Conservation (phyloP, 2,329 filamentous ascomycete genomes). For the Aspergillus floridensis region DNA sequence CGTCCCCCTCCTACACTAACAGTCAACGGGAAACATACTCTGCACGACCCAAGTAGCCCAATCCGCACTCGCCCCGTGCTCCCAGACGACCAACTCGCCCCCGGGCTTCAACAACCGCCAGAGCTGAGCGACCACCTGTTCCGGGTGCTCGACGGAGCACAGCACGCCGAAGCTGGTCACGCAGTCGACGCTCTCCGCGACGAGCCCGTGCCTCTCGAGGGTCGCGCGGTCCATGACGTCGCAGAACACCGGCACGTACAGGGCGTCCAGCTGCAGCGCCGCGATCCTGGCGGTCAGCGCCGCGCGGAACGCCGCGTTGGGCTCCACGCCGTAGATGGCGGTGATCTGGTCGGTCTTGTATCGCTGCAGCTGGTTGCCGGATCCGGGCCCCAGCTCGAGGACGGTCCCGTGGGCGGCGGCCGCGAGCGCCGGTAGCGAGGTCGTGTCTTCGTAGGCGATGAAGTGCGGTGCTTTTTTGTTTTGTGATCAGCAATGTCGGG, state of each 20-base stretch:
- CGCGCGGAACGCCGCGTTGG: slow-evolving; percentile 36
- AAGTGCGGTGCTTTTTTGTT: slow-evolving; percentile 15
- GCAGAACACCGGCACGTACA: slow-evolving; percentile 39
- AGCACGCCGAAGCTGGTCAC: slow-evolving; percentile 47
- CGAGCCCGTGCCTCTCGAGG: slow-evolving; percentile 38
- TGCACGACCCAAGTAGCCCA: slow-evolving; percentile 27
- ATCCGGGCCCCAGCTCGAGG: slow-evolving; percentile 47
- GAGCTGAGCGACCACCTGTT: slow-evolving; percentile 26
- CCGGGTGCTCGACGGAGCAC: slow-evolving; percentile 38
- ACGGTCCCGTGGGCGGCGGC: slow-evolving; percentile 35
- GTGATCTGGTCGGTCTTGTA: slow-evolving; percentile 35
- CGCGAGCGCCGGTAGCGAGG: slow-evolving; percentile 31
- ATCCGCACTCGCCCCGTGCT: slow-evolving; percentile 34
- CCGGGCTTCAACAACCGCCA: slow-evolving; percentile 47
- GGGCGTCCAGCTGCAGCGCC: slow-evolving; percentile 31
- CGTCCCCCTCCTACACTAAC: neutral
- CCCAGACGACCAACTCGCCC: slow-evolving; percentile 49
- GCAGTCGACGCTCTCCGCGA: slow-evolving; percentile 35
- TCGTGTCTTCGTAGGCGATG: slow-evolving; percentile 36
- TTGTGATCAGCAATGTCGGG: too few species aligned
- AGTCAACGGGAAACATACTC: slow-evolving; percentile 33
- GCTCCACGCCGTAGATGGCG: slow-evolving; percentile 43
- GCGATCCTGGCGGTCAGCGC: slow-evolving; percentile 31
- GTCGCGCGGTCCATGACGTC: slow-evolving; percentile 43
- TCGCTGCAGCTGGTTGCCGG: slow-evolving; percentile 45